Base-by-base conservation (phyloP, 2,329 filamentous ascomycete genomes). In the Trichophyton benhamiae region DNA sequence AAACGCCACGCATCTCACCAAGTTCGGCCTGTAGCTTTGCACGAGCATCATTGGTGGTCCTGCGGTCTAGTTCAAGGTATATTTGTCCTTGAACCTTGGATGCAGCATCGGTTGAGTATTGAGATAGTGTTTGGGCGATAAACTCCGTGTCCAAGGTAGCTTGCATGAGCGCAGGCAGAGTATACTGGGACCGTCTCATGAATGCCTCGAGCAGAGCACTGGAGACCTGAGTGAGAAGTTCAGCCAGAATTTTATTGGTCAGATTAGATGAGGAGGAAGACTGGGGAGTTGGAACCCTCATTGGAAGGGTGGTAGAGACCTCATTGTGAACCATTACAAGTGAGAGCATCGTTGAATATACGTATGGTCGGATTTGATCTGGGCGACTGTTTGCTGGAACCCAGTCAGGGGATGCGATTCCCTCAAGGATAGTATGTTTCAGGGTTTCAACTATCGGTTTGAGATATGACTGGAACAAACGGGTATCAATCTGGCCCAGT, bases 121-220 rank as follows among this genome's bases (percentile, higher is more conserved):
- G 87, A 63, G 84, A 88, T 38, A 99, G 81, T 3, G 92, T 96
- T 77, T 99, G 94, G 0, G 91, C 89, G 62, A 97, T 86, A 71
- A 99, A 97, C 74, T 99, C 94, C 1, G 96, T 91, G 70, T 99
- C 94, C 0, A 99, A 83, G 0, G 94, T 99, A 1, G 95, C 95
- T 75, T 99, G 95, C 86, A 97, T 95, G 58, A 99, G 82, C 5
- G 88, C 87, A 3, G 87, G 80, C 0, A 99, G 84, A 1, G 85
- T 82, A 75, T 94, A 97, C 20, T 79, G 79, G 3, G 79, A 73
- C 5, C 87, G 84, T 41, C 79, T 72, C 72, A 82, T 79, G 79
- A 97, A 96, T 0, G 89, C 86, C 30, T 87, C 82, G 15, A 96
- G 84, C n/a, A 97, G 84, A 64, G 91, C 86, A 4, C 82, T 77